Conservation (phyloP, 2,329 filamentous ascomycete genomes). For the Aureobasidium sp. region DNA sequence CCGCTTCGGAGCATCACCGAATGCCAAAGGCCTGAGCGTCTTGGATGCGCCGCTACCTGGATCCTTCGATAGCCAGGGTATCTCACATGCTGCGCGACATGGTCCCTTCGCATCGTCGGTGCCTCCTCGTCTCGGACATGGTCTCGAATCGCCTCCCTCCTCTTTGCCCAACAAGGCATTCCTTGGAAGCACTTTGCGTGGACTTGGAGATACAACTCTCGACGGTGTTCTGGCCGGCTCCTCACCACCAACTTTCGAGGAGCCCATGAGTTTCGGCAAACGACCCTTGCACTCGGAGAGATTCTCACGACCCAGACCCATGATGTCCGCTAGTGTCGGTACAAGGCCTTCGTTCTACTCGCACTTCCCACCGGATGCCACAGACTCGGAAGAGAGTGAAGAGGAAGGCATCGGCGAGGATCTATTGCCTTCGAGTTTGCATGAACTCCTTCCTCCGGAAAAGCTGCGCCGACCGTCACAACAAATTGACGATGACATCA, state of each 20-base stretch:
- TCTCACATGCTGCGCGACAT: conserved; percentile 83
- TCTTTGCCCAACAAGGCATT: conserved; percentile 46
- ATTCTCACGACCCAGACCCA: conserved; percentile 46
- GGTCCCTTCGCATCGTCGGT: conserved; percentile 89
- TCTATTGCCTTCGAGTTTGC: conserved; percentile 66
- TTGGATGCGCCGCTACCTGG: conserved; percentile 87
- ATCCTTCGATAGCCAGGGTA: conserved; percentile 92
- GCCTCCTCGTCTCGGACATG: conserved; percentile 86
- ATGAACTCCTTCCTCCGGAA: conserved; percentile 57
- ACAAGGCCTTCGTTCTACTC: conserved; percentile 28
- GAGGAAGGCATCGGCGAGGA: conserved; percentile 89
- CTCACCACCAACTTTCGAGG: conserved; percentile 59
- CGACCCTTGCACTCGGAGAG: conserved; percentile 60
- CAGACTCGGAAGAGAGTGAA: conserved; percentile 46
- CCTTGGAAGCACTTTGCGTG: conserved; percentile 42
- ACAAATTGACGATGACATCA: conserved; percentile 45
- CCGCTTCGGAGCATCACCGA: conserved; percentile 71
- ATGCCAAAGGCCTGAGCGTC: conserved; percentile 63
- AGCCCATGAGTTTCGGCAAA: conserved; percentile 59
- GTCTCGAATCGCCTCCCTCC: conserved; percentile 75
- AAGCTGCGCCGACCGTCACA: conserved; percentile 53
- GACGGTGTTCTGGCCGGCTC: conserved; percentile 39
- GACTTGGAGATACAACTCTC: conserved; percentile 47
- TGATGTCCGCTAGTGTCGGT: conserved; percentile 56
- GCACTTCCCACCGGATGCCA: conserved; percentile 35